Percentiles rank a stretch among this genome's conserved stretches.
Evolutionary conservation across 768 basidiomycete genomes (phyloP).

Genomic region (Melanogaster broomeanus): DNA sequence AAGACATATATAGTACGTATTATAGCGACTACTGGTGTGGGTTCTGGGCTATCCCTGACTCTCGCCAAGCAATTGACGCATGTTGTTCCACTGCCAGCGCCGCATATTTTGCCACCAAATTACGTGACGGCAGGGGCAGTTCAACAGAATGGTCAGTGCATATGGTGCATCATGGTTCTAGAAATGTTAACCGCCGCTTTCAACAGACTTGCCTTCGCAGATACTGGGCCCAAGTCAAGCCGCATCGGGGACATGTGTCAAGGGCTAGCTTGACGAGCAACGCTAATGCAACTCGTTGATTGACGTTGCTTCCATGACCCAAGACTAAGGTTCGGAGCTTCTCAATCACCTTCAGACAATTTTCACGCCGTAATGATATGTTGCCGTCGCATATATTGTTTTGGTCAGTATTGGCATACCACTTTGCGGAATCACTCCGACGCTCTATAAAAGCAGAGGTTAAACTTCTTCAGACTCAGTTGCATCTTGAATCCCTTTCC

Average conservation of each 20-base stretch:
- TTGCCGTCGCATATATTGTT: conserved; percentile 17
- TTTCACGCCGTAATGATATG: conserved; percentile 29
- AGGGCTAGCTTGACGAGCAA: background rate
- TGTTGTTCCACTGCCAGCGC: no score
- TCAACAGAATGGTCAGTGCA: no score
- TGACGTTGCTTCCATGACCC: background rate
- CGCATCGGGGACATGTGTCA: background rate
- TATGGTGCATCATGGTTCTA: no score
- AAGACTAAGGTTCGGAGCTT: background rate
- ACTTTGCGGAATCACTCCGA: background rate
- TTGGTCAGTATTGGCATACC: background rate
- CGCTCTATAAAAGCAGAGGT: conserved; percentile 3
- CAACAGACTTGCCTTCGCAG: no score
- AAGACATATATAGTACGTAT: no score
- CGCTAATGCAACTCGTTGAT: background rate
- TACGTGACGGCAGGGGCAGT: no score
- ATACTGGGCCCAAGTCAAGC: background rate
- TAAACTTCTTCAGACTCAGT: background rate
- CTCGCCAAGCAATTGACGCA: no score
- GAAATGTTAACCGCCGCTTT: no score
- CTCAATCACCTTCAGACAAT: no score
- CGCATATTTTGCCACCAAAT: no score
- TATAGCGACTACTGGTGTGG: no score
- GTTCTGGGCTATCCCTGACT: no score
- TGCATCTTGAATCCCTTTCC: background rate